Conservation (phyloP, 2,329 filamentous ascomycete species). For the Aspergillus candidus region DNA sequence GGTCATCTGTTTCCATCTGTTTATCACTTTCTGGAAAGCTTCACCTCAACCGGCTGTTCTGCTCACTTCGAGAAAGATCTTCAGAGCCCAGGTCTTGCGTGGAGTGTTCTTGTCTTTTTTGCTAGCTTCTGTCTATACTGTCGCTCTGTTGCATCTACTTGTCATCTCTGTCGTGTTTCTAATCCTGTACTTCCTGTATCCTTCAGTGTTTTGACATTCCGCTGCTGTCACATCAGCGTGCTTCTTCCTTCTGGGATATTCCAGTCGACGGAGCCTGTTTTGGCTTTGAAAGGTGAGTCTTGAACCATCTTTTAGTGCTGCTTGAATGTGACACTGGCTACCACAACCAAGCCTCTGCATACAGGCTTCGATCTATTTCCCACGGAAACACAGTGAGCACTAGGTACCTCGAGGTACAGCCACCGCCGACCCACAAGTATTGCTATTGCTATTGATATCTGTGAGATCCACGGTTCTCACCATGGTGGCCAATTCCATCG, state of each 20-base stretch:
- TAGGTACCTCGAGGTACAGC: too few species aligned
- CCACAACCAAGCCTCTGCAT: too few species aligned
- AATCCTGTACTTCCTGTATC: neutral
- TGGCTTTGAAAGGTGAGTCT: conserved; percentile 5
- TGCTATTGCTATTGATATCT: too few species aligned
- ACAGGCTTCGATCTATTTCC: too few species aligned
- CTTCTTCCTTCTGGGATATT: neutral
- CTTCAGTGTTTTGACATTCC: neutral
- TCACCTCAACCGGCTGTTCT: too few species aligned
- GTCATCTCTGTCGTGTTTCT: conserved; percentile 1
- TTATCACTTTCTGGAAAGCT: neutral
- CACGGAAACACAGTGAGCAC: too few species aligned
- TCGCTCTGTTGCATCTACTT: neutral
- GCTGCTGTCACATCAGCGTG: neutral
- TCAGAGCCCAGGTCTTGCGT: too few species aligned
- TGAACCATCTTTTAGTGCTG: too few species aligned
- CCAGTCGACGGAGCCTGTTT: neutral
- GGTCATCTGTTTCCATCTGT: neutral
- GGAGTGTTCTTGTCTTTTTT: too few species aligned
- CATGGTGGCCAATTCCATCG: conserved; percentile 18
- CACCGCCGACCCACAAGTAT: too few species aligned
- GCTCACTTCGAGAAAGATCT: too few species aligned
- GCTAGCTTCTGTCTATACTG: neutral
- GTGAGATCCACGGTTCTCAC: neutral
- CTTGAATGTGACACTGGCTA: too few species aligned